These are phyloP conservation scores for Clarkia xantiana DNA, from an alignment of 345 rosid species.

Conservation along the genomic window DNA sequence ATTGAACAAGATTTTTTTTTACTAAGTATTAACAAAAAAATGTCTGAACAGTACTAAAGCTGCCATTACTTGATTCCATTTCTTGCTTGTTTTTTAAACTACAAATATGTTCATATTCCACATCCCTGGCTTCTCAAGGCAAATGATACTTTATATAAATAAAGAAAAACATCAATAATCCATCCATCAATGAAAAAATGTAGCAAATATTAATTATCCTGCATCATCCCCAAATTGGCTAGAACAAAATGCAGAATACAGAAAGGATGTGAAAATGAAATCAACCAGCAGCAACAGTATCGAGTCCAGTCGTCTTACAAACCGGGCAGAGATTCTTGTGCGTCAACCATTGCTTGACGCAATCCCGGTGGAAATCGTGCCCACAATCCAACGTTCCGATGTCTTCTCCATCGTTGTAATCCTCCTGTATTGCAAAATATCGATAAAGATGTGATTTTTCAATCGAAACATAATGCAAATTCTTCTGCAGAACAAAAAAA, in stretches of 20 bases:
- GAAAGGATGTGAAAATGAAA: too few species aligned
- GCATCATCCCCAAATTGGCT: background rate
- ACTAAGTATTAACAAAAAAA: too few species aligned
- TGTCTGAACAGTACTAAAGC: too few species aligned
- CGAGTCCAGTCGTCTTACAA: constrained; percentile 10
- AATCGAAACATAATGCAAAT: background rate
- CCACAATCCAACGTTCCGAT: constrained; percentile 15
- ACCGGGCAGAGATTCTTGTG: constrained; percentile 16
- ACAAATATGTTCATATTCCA: too few species aligned
- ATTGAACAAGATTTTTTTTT: too few species aligned
- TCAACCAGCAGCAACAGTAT: background rate
- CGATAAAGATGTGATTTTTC: background rate
- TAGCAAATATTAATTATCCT: background rate
- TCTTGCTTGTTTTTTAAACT: background rate
- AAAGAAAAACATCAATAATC: too few species aligned
- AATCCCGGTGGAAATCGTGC: constrained; percentile 13
- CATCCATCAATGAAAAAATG: constrained; percentile 2
- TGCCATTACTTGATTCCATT: too few species aligned
- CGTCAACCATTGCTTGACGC: constrained; percentile 16
- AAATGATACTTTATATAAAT: too few species aligned
- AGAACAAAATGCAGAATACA: too few species aligned
- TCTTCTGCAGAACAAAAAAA: background rate
- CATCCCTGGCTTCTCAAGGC: too few species aligned
- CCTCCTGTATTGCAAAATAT: constrained; percentile 5
- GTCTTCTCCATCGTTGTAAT: constrained; percentile 10